These are phyloP conservation scores for Hypoxylon sp. DNA, from an alignment of 2,329 filamentous ascomycete genomes.

Conservation along the genomic window DNA sequence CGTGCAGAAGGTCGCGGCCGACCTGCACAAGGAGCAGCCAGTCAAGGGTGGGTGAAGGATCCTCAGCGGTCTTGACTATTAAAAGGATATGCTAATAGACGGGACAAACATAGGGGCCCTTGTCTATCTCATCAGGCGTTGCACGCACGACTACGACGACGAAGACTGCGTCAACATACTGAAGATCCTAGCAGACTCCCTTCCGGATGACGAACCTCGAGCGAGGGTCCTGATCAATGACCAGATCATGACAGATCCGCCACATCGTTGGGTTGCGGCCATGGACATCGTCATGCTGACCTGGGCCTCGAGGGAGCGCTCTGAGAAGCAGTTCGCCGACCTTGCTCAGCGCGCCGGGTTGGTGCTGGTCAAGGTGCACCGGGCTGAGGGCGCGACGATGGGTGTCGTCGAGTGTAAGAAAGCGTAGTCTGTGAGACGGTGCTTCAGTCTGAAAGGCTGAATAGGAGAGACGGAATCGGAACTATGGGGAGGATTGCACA, in stretches of 20 bases:
- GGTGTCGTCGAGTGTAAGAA: constrained; percentile 31
- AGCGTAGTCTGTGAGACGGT: not conserved
- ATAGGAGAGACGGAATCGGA: not conserved
- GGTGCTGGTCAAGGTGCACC: constrained; percentile 22
- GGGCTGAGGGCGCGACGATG: constrained; percentile 14
- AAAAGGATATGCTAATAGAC: not conserved
- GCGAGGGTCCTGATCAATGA: constrained; percentile 29
- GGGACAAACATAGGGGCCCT: constrained; percentile 36
- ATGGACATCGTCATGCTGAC: constrained; percentile 29
- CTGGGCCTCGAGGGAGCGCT: constrained; percentile 18
- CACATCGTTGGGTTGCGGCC: constrained; percentile 20
- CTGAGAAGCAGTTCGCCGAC: constrained; percentile 21
- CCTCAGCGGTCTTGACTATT: not conserved
- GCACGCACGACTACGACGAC: constrained; percentile 47
- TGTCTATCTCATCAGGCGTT: constrained; percentile 47
- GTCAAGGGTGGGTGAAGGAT: constrained; percentile 36
- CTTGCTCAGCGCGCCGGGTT: constrained; percentile 20
- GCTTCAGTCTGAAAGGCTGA: not conserved
- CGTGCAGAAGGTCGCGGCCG: constrained; percentile 39
- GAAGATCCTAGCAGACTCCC: constrained; percentile 23
- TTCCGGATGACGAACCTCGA: constrained; percentile 26
- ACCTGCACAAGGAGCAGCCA: constrained; percentile 44
- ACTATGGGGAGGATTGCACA: not conserved
- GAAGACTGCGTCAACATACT: constrained; percentile 30
- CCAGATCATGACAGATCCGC: constrained; percentile 27